These are phyloP conservation scores for Mrakia blollopis DNA, from an alignment of 768 basidiomycete species.

Conservation along the genomic window DNA sequence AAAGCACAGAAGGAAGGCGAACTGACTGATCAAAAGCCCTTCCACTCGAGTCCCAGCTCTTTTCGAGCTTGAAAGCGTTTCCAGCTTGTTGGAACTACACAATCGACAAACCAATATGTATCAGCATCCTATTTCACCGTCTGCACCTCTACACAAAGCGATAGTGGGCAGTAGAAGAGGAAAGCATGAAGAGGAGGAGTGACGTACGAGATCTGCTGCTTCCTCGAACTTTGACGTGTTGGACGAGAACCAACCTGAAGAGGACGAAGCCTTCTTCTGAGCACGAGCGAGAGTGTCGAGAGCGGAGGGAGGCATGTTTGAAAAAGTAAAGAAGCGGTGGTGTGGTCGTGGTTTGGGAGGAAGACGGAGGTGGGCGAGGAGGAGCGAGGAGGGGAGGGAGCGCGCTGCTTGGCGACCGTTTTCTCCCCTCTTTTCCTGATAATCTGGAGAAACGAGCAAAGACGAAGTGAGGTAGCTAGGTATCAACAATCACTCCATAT, in stretches of 20 bases:
- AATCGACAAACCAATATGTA: too few species aligned
- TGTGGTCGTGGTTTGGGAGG: not conserved
- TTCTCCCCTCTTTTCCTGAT: too few species aligned
- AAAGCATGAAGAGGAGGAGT: too few species aligned
- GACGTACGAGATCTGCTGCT: conserved; percentile 68
- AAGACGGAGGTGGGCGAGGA: conserved; percentile 7
- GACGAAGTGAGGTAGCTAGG: too few species aligned
- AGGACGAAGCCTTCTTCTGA: conserved; percentile 83
- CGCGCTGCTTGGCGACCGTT: not conserved
- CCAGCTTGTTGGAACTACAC: conserved; percentile 76
- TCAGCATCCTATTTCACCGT: not conserved
- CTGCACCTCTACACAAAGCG: not conserved
- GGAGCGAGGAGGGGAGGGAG: not conserved
- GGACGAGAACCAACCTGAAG: conserved; percentile 75
- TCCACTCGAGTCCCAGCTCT: conserved; percentile 83
- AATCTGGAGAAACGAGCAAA: not conserved
- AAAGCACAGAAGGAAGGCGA: not conserved
- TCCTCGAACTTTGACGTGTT: conserved; percentile 82
- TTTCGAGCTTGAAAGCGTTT: conserved; percentile 80
- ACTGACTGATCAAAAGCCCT: conserved; percentile 66
- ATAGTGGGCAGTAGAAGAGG: not conserved
- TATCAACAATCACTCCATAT: too few species aligned
- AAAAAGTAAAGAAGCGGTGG: not conserved
- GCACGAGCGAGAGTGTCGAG: conserved; percentile 68
- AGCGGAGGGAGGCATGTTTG: conserved; percentile 20